These are phyloP conservation scores for Arthrobotrys conoides DNA, from an alignment of 2,329 filamentous ascomycete genomes.

Conservation along the genomic window DNA sequence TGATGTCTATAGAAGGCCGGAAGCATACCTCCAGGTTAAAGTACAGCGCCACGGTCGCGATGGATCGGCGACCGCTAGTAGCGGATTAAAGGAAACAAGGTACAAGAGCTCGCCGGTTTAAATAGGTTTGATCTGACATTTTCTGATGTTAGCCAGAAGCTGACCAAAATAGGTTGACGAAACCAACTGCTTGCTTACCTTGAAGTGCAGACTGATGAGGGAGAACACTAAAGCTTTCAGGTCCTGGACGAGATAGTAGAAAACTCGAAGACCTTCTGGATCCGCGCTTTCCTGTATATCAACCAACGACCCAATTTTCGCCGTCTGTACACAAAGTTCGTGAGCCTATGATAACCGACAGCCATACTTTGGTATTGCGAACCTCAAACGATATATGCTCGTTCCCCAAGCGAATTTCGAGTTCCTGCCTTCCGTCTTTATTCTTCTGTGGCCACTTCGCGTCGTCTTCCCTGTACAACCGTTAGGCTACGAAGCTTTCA, in stretches of 20 bases:
- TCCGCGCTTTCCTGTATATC: constrained; percentile 97
- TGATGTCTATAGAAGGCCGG: neutral
- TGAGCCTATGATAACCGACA: constrained; percentile 60
- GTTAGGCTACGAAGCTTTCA: constrained; percentile 27
- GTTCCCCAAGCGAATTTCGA: constrained; percentile 92
- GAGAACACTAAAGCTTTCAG: constrained; percentile 97
- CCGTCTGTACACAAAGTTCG: constrained; percentile 75
- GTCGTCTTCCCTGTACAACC: constrained; percentile 84
- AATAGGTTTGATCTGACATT: constrained; percentile 56
- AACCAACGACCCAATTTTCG: constrained; percentile 96
- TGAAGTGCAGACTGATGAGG: constrained; percentile 96
- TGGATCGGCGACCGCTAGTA: constrained; percentile 49
- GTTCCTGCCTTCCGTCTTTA: constrained; percentile 95
- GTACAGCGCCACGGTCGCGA: constrained; percentile 57
- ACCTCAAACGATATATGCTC: constrained; percentile 99
- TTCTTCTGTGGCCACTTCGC: constrained; percentile 99
- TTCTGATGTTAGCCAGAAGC: constrained; percentile 3
- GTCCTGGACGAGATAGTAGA: constrained; percentile 98
- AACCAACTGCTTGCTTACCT: constrained; percentile 70
- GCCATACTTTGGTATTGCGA: constrained; percentile 64
- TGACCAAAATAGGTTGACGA: neutral
- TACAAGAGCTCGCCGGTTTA: constrained; percentile 29
- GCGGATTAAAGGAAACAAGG: constrained; percentile 24
- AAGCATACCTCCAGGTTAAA: constrained; percentile 45
- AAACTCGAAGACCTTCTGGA: constrained; percentile 94